Base-by-base conservation (phyloP, 202 grass and related monocot species). In the Bolboschoenoplectus hybrid region DNA sequence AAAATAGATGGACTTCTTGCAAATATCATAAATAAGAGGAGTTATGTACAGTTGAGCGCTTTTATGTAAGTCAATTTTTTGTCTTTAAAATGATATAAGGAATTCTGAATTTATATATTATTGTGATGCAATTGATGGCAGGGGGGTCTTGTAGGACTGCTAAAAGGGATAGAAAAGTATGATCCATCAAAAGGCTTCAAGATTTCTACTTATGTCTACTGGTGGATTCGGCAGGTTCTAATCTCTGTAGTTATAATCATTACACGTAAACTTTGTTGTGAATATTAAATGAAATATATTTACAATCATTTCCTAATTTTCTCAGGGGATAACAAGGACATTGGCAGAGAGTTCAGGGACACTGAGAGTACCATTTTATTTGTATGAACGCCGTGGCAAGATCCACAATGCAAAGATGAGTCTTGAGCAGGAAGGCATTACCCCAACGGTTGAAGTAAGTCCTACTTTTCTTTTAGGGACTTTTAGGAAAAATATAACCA, bases 161-260 rank as follows among this genome's bases (percentile, higher is more conserved):
- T 97, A 50, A 90, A 92, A 70, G 97, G 97, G 67, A 98, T 96
- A 12, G 97, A 96, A 81, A 96, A 96, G 70, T 98, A 93, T 52
- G 97, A 98, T 88, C 91, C 93, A 3, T 94, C 91, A 2, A 97
- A 91, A 75, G 93, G 97, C 43, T 97, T 90, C 82, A 99, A 64
- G 84, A 91, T 99, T 82, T 99, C 93, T 41, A 99, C 97, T 87
- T 97, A 97, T 45, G 97, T 97, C 7, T 99, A 99, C 79, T 99
- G 93, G 93, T 99, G 97, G 97, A 99, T 99, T 89, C 93, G 97
- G 56, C 97, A 99, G 93, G 93, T 88, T 55, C 53, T 63, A 60
- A 40, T 11, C 43, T 69, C 16, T 44, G 16, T 14, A n/a, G 9
- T 43, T 63, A 56, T 34, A 41, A 52, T 38, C 11, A 82, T 20